Evolutionary conservation across 2,329 filamentous ascomycete species (phyloP), one percentile per base, ranked within the genome.

Genomic region (Capronia coronata): DNA sequence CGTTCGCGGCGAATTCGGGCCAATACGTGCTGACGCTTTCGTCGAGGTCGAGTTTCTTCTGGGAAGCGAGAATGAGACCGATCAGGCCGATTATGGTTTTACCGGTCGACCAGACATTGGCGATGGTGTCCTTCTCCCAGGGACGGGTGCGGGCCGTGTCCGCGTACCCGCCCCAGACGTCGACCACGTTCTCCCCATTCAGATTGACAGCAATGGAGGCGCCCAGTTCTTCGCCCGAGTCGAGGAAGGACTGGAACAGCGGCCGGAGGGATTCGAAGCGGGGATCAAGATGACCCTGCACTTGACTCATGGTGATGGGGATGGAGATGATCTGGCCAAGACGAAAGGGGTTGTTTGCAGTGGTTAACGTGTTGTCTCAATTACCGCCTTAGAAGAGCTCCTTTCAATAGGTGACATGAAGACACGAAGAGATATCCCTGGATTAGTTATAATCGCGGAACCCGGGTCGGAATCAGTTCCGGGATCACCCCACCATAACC

Each of bases 81-180:
- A 70, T 67, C 6, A 74, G 61, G 2, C 61, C 62, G 11, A 61
- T 62, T 27, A 73, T 49, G 0, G 59, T 64, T 54, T 75, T 75
- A 5, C 67, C 68, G 4, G 58, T 60, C 1, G 71, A 74, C 57
- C 63, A 74, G 14, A 74, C 65, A 7, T 48, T 47, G 8, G 55
- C 47, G 16, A 66, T 46, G 35, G 54, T 54, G 46, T 59, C 52
- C 16, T 40, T 23, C 25, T 35, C 30, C 52, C 56, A 62, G 3
- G 56, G 46, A 19, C 52, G 52, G 2, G 52, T 67, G 1, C 57
- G 58, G 0, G 48, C 59, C 4, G 52, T 42, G 47, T 71, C 68
- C 2, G 58, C 51, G 47, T 65, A 62, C 2, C 71, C 72, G n/a
- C 69, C 73, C 70, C 69, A 75, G n/a, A 75, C 52, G 51, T 75